Conservation (phyloP, 139 green algal genomes). For the Auxenochlorella pyrenoidosa region DNA sequence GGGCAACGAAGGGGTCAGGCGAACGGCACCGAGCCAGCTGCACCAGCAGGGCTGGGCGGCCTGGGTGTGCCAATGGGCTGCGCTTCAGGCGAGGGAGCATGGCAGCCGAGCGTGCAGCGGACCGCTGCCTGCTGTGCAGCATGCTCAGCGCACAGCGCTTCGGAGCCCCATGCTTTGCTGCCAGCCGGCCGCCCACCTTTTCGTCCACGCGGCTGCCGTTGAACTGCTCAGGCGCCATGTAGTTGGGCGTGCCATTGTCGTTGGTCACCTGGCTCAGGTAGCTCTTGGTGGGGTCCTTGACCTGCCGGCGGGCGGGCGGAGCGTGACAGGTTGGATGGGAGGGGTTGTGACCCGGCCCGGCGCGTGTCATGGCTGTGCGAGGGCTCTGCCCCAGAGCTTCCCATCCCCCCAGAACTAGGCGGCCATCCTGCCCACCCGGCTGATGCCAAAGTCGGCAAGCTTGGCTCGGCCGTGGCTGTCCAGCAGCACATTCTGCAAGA, state of each 20-base stretch:
- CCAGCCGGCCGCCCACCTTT: slow-evolving; percentile 36
- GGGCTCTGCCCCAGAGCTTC: neutral
- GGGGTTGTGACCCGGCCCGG: too few species aligned
- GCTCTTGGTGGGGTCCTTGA: slow-evolving; percentile 80
- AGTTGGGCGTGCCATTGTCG: slow-evolving; percentile 77
- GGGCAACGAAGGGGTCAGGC: too few species aligned
- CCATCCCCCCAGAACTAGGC: neutral
- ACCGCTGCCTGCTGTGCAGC: too few species aligned
- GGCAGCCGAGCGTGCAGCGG: too few species aligned
- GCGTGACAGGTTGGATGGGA: too few species aligned
- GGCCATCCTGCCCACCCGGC: slow-evolving; percentile 42
- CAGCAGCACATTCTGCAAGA: slow-evolving; percentile 81
- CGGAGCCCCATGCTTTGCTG: too few species aligned
- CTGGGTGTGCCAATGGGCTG: too few species aligned
- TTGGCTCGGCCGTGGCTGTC: slow-evolving; percentile 68
- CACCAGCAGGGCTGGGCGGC: too few species aligned
- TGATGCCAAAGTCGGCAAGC: slow-evolving; percentile 90
- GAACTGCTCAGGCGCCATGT: slow-evolving; percentile 88
- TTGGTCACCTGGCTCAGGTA: slow-evolving; percentile 82
- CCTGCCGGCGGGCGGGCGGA: neutral
- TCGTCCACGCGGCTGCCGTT: slow-evolving; percentile 82
- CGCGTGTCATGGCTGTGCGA: too few species aligned
- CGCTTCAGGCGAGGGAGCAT: too few species aligned
- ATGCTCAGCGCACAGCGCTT: too few species aligned
- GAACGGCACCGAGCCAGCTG: too few species aligned